These are phyloP conservation scores for Oryza glaberrima DNA, from an alignment of 176 grass and related monocot species.

Conservation along the genomic window DNA sequence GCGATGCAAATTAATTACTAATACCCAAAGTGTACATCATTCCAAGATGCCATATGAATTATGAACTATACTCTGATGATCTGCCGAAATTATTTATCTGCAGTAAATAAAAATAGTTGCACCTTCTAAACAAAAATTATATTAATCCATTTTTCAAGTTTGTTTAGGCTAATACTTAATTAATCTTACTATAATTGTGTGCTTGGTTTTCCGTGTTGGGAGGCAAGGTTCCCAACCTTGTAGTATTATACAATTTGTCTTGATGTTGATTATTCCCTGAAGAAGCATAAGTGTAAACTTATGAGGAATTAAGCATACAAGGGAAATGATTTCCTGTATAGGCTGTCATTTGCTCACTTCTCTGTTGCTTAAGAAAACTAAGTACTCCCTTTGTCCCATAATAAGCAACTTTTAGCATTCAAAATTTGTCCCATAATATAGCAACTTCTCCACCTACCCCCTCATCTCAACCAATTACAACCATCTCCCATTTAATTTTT, in stretches of 20 bases:
- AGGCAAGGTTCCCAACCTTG: no score
- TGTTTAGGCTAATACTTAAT: no score
- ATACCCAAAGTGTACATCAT: neutral
- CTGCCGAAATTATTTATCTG: constrained; percentile 27
- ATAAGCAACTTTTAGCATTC: no score
- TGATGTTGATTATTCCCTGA: neutral
- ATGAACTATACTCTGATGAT: neutral
- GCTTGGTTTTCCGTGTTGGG: no score
- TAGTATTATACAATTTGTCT: neutral
- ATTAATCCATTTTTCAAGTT: no score
- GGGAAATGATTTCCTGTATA: neutral
- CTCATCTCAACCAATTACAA: no score
- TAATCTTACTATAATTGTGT: no score
- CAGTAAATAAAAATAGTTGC: neutral
- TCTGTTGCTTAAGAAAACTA: neutral
- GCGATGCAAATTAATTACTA: neutral
- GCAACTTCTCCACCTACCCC: no score
- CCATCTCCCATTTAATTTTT: no score
- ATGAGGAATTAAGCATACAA: neutral
- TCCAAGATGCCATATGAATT: neutral
- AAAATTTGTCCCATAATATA: no score
- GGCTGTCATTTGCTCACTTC: neutral
- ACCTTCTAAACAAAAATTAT: neutral
- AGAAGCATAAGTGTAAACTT: neutral
- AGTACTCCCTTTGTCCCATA: no score